Percentiles rank a stretch among this genome's conserved stretches.
Evolutionary conservation across 768 basidiomycete genomes (phyloP).

Genomic region (Rhodocollybia butyracea): DNA sequence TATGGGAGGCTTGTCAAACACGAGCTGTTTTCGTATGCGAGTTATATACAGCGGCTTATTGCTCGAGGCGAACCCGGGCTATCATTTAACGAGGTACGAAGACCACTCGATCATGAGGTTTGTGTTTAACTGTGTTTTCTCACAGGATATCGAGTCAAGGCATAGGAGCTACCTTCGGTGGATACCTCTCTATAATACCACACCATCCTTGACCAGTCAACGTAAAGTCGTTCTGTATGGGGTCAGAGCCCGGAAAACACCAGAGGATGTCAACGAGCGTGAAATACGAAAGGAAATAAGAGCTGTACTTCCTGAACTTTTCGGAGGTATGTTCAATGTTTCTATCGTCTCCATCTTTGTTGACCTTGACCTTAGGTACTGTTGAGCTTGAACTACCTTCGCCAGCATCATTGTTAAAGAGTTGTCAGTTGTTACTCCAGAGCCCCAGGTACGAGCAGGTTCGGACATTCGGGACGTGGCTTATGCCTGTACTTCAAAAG

Average conservation of each 20-base stretch:
- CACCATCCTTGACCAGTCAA: constrained; percentile 60
- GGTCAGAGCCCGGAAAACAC: constrained; percentile 61
- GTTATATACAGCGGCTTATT: constrained; percentile 77
- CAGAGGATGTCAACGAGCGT: constrained; percentile 67
- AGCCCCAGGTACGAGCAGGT: constrained; percentile 77
- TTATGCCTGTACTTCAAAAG: constrained; percentile 65
- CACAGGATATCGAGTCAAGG: constrained; percentile 48
- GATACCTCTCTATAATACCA: constrained; percentile 65
- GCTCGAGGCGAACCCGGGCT: constrained; percentile 72
- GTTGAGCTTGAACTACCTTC: constrained; percentile 25
- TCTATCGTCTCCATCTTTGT: neutral
- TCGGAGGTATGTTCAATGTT: constrained; percentile 43
- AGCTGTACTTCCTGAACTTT: constrained; percentile 59
- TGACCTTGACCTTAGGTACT: constrained; percentile 27
- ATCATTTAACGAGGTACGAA: constrained; percentile 47
- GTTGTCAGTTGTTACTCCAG: constrained; percentile 43
- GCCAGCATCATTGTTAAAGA: constrained; percentile 33
- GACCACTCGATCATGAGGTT: constrained; percentile 1
- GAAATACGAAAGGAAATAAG: constrained; percentile 72
- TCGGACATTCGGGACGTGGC: constrained; percentile 66
- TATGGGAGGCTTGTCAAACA: constrained; percentile 70
- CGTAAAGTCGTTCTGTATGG: constrained; percentile 71
- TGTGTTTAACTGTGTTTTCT: neutral
- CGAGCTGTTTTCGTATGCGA: constrained; percentile 70
- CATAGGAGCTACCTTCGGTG: constrained; percentile 69